phyloP scores from a whole-genome alignment of 2,329 filamentous ascomycete species.

The Xylariales sp. region DNA sequence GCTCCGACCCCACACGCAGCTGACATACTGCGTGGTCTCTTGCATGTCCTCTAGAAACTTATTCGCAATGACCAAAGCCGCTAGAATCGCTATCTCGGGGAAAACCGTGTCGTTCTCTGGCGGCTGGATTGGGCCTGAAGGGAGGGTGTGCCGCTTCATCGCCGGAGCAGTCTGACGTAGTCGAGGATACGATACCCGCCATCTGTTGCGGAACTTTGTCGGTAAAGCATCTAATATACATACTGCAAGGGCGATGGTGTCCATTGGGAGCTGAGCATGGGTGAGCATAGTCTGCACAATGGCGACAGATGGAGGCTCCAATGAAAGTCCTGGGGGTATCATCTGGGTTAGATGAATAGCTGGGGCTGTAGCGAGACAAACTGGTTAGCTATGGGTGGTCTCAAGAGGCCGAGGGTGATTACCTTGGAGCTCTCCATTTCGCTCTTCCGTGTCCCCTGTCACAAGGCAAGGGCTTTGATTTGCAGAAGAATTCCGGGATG shows the following conservation, averaged over 20 bases:
- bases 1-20: conserved; percentile 46
- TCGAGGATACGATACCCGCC: conserved; percentile 56
- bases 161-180: conserved; percentile 18
- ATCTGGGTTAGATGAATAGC: conserved; percentile 63
- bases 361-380: conserved; percentile 42
- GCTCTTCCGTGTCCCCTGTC: conserved; percentile 39
- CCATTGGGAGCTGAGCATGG: conserved; percentile 53
- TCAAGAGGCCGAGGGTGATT: conserved; percentile 16
- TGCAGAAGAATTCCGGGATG: conserved; percentile 41
- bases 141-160: conserved; percentile 40
- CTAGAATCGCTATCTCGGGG: conserved; percentile 60
- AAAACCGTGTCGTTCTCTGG: conserved; percentile 56
- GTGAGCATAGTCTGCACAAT: conserved; percentile 57
- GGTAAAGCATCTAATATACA: conserved; percentile 63
- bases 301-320: conserved; percentile 52
- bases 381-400: conserved; percentile 21
- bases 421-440: conserved; percentile 39
- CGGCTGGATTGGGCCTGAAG: conserved; percentile 27
- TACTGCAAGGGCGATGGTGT: conserved; percentile 59
- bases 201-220: conserved; percentile 56
- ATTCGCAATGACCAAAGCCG: conserved; percentile 57
- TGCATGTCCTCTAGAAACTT: conserved; percentile 62
- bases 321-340: conserved; percentile 58
- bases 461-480: conserved; percentile 38
- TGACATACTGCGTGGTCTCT: conserved; percentile 49